Evolutionary conservation across 805 yeast species (phyloP).

Genomic region (Blastobotrys muscicola): DNA sequence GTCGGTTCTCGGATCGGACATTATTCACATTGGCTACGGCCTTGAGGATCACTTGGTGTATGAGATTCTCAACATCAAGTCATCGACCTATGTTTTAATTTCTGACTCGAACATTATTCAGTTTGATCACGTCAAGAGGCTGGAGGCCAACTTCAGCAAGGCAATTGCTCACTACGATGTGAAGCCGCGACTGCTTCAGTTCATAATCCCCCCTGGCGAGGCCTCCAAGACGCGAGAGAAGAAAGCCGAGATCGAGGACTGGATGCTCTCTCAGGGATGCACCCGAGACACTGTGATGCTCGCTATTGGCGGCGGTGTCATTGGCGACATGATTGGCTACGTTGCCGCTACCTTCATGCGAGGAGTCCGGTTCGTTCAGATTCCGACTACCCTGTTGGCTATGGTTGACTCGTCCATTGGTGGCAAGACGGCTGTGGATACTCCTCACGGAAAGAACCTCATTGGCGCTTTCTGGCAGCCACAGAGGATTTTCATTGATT

Average conservation of each 20-base stretch:
- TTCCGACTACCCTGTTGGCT: conserved; percentile 87
- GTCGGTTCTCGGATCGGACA: conserved; percentile 50
- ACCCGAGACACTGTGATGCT: conserved; percentile 91
- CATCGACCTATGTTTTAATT: conserved; percentile 87
- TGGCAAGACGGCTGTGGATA: conserved; percentile 96
- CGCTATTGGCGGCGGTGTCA: conserved; percentile 97
- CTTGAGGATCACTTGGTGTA: conserved; percentile 64
- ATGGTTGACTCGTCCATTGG: conserved; percentile 99
- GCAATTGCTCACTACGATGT: conserved; percentile 16
- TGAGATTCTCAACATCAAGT: conserved; percentile 56
- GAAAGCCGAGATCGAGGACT: conserved; percentile 90
- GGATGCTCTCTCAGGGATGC: conserved; percentile 69
- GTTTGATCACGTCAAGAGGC: conserved; percentile 30
- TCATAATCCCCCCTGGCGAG: conserved; percentile 86
- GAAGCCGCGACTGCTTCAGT: conserved; percentile 57
- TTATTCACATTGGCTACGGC: conserved; percentile 84
- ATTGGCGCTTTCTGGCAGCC: conserved; percentile 99
- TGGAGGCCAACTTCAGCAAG: conserved; percentile 49
- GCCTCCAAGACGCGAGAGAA: conserved; percentile 79
- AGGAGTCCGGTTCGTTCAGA: conserved; percentile 87
- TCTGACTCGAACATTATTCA: conserved; percentile 69
- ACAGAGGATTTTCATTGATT: conserved; percentile 74
- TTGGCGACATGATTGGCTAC: conserved; percentile 97
- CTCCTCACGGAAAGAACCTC: conserved; percentile 91
- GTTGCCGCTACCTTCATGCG: conserved; percentile 99